Evolutionary conservation across 2,329 filamentous ascomycete species (phyloP).

Genomic region (Fusarium sp.): DNA sequence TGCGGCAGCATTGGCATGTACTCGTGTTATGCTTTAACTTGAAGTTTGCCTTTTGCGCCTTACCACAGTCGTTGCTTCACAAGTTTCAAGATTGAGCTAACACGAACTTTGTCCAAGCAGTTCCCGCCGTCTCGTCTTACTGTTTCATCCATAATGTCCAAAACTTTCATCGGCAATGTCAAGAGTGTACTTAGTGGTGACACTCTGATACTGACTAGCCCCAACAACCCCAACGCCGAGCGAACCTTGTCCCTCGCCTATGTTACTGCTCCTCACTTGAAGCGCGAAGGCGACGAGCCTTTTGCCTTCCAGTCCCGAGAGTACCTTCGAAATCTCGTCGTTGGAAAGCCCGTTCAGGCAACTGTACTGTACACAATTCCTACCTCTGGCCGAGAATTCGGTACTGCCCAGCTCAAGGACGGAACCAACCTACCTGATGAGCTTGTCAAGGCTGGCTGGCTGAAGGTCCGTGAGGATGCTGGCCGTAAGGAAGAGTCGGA

Average conservation of each 20-base stretch:
- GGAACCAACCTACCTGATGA: conserved; percentile 85
- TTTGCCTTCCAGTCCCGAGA: conserved; percentile 96
- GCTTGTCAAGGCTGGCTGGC: conserved; percentile 89
- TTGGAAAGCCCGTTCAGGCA: conserved; percentile 91
- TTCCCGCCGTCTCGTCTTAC: conserved; percentile 42
- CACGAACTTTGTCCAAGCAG: conserved; percentile 26
- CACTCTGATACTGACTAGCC: conserved; percentile 86
- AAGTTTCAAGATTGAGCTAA: conserved; percentile 31
- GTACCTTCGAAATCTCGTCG: conserved; percentile 84
- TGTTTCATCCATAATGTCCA: conserved; percentile 61
- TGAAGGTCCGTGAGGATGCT: conserved; percentile 94
- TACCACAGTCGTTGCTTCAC: conserved; percentile 1
- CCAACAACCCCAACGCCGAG: conserved; percentile 86
- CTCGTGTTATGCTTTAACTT: neutral
- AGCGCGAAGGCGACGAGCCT: conserved; percentile 91
- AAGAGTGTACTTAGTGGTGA: conserved; percentile 97
- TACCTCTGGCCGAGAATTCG: conserved; percentile 89
- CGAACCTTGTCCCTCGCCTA: conserved; percentile 92
- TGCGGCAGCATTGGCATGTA: neutral
- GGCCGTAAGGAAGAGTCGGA: conserved; percentile 91
- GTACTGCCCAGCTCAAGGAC: conserved; percentile 81
- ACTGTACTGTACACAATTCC: conserved; percentile 90
- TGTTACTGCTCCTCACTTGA: conserved; percentile 88
- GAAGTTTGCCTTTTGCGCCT: conserved; percentile 5
- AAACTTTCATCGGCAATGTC: conserved; percentile 78